Base-by-base conservation (phyloP, 345 rosid species). In the Euphorbia tirucalli region DNA sequence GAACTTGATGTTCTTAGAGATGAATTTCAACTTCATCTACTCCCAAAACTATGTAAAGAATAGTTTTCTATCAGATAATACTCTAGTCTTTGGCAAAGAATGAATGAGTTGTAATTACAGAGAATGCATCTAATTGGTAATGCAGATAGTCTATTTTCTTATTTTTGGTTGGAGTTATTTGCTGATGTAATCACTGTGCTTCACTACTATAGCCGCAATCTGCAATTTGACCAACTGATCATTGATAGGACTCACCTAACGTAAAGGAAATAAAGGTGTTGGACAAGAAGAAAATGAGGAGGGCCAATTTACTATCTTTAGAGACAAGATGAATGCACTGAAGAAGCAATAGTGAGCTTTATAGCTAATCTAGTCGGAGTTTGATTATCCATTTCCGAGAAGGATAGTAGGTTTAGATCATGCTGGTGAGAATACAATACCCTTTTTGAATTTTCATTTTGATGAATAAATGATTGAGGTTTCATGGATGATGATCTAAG, bases 291-390 rank as follows among this genome's bases (percentile, higher is more conserved):
- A 93, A 79, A 77, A 96, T 89, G 79, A 86, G 94, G 78, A 90
- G 99, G 85, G 99, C 98, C 30, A 90, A 93, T 93, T 61, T 95
- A 95, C 77, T 85, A 93, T 84, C 90, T n/a, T 93, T 13, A 85
- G 97, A 77, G 93, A 95, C 77, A 91, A 80, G 90, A 87, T 93
- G 97, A 90, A 93, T 77, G 86, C 98, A 71, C 96, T 89, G n/a
- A 92, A 87, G 82, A 84, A 82, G 70, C 69, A 82, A 15, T 80
- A 82, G 75, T 41, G 55, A 65, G 69, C 43, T 37, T 41, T 35
- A 63, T 72, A 54, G 48, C n/a, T n/a, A n/a, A n/a, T n/a, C 64
- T 46, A 44, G 71, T 52, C 57, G 65, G 57, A 39, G 49, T 60
- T 58, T 1, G 5, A 24, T 14, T 2, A 13, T 65, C 39, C 10